A percentile compares a stretch with the other conserved stretches of the same genome.
Conservation (phyloP, 2,329 filamentous ascomycete genomes). For the Mycocentrospora acerina region DNA sequence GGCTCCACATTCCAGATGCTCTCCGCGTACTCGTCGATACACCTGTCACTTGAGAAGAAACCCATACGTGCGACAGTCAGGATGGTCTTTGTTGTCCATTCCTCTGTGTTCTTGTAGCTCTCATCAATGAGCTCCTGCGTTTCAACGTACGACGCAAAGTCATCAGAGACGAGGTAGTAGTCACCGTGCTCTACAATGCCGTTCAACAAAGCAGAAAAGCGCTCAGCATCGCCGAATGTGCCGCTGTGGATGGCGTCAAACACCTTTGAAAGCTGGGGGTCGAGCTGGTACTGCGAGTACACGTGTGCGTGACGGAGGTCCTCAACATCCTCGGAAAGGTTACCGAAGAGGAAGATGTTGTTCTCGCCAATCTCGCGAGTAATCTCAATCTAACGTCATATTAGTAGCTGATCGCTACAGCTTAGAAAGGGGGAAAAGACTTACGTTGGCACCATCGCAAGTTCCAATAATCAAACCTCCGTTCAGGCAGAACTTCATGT, state of each 20-base stretch:
- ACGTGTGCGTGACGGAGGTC: constrained; percentile 89
- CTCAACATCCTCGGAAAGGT: constrained; percentile 92
- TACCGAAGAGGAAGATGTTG: constrained; percentile 98
- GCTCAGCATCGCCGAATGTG: constrained; percentile 74
- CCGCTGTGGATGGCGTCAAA: constrained; percentile 80
- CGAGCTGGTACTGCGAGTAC: constrained; percentile 77
- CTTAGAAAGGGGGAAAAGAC: constrained; percentile 36
- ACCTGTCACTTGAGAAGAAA: constrained; percentile 93
- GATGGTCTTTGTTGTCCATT: constrained; percentile 90
- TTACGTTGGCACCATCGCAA: constrained; percentile 94
- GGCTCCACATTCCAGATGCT: constrained; percentile 97
- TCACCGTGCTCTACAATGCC: constrained; percentile 91
- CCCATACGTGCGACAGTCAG: constrained; percentile 89
- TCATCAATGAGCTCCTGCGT: constrained; percentile 90
- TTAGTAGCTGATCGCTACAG: constrained; percentile 1
- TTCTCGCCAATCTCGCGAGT: constrained; percentile 94
- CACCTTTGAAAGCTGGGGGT: constrained; percentile 74
- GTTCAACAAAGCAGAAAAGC: constrained; percentile 80
- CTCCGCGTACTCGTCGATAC: constrained; percentile 97
- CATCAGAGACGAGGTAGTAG: constrained; percentile 96
- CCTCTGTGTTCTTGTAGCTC: constrained; percentile 86
- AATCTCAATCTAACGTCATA: constrained; percentile 73
- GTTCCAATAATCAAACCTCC: constrained; percentile 97
- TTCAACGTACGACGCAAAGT: constrained; percentile 92
- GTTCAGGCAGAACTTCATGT: constrained; percentile 99